Percentiles rank a stretch among this genome's conserved stretches.
Evolutionary conservation across 371 early-diverging fungal genomes (phyloP).

Genomic region (Cokeromyces recurvatus): DNA sequence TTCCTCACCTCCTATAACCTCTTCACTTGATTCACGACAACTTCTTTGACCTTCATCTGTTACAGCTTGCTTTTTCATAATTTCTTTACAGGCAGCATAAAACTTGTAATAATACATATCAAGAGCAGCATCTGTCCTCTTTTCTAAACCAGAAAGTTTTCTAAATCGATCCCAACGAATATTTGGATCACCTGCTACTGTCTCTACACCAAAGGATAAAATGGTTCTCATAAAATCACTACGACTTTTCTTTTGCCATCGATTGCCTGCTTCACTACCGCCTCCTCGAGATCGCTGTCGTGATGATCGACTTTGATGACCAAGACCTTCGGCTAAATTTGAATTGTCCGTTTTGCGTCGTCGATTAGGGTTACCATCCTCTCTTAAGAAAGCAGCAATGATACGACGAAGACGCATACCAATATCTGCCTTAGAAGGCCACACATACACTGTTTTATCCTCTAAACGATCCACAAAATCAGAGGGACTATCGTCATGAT

Average conservation of each 20-base stretch:
- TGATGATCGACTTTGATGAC: neutral
- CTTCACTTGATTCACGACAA: conserved; percentile 26
- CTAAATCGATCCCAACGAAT: conserved; percentile 65
- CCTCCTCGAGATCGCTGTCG: conserved; percentile 27
- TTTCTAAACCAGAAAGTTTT: conserved; percentile 54
- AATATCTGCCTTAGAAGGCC: conserved; percentile 72
- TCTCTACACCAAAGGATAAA: conserved; percentile 62
- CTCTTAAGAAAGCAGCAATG: conserved; percentile 63
- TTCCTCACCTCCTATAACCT: conserved; percentile 25
- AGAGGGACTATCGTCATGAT: neutral
- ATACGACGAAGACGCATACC: conserved; percentile 72
- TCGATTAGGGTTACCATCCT: conserved; percentile 48
- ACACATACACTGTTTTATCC: conserved; percentile 28
- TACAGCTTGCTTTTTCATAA: conserved; percentile 31
- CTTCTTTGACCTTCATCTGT: conserved; percentile 19
- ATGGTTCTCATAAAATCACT: conserved; percentile 61
- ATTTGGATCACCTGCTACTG: conserved; percentile 23
- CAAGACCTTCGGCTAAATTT: neutral
- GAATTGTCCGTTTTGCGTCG: conserved; percentile 1
- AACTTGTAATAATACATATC: conserved; percentile 57
- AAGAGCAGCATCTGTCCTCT: conserved; percentile 63
- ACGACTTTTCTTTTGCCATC: conserved; percentile 64
- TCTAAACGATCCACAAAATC: neutral
- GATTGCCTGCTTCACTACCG: conserved; percentile 41
- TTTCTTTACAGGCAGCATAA: conserved; percentile 53